These are phyloP conservation scores for Pythium chondricola DNA, from an alignment of 352 stramenopile species.

Conservation along the genomic window DNA sequence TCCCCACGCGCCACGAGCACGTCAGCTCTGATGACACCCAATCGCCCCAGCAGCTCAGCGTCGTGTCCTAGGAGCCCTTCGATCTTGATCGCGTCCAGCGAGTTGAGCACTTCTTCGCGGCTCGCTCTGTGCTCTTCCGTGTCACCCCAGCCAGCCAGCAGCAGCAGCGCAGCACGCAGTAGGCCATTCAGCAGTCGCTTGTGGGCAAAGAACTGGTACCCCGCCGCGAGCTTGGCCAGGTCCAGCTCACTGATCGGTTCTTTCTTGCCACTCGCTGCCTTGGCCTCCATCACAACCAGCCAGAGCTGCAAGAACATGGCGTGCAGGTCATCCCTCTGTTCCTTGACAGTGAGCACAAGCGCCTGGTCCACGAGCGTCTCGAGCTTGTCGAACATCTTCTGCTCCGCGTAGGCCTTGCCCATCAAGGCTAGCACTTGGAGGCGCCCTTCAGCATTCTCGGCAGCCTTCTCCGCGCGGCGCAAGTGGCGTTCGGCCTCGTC, in stretches of 20 bases:
- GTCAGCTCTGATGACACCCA: constrained; percentile 15
- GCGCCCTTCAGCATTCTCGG: constrained; percentile 27
- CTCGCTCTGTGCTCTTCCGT: constrained; percentile 2
- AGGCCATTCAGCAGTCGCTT: constrained; percentile 37
- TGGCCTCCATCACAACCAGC: constrained; percentile 34
- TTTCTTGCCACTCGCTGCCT: constrained; percentile 3
- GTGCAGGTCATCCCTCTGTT: constrained; percentile 26
- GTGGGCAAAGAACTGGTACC: constrained; percentile 44
- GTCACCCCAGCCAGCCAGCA: constrained; percentile 15
- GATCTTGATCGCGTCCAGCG: constrained; percentile 13
- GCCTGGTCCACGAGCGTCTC: constrained; percentile 7
- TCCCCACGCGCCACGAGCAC: constrained; percentile 3
- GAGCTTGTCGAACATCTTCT: constrained; percentile 17
- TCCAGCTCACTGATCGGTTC: constrained; percentile 7
- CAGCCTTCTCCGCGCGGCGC: constrained; percentile 28
- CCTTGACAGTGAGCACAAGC: constrained; percentile 14
- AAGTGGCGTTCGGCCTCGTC: constrained; percentile 39
- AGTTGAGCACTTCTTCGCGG: constrained; percentile 12
- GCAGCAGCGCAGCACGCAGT: constrained; percentile 20
- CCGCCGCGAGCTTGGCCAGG: constrained; percentile 29
- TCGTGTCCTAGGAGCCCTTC: constrained; percentile 10
- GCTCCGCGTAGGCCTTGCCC: constrained; percentile 39
- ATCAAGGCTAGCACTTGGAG: constrained; percentile 48
- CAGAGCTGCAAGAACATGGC: constrained; percentile 44
- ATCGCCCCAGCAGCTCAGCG: constrained; percentile 10